Percentiles rank a stretch among this genome's conserved stretches.
These are phyloP conservation scores for Knufia fluminis DNA, from an alignment of 2,329 filamentous ascomycete genomes.

Conservation along the genomic window DNA sequence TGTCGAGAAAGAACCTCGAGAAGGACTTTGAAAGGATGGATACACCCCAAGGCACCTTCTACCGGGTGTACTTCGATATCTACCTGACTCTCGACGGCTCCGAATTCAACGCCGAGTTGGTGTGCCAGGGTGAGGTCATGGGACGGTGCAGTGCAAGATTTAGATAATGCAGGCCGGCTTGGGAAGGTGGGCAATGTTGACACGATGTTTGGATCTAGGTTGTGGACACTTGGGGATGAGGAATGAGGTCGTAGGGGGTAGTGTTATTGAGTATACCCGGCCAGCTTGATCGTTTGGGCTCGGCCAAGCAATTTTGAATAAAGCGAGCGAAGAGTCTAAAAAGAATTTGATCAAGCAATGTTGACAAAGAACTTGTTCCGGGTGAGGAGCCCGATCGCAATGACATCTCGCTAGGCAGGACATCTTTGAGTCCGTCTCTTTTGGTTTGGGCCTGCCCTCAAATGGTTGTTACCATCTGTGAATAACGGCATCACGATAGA, in stretches of 20 bases:
- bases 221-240: not conserved
- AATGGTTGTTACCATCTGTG: no score
- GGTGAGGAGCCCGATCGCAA: no score
- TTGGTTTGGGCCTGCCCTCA: no score
- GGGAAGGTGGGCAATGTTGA: not conserved
- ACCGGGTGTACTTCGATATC: constrained; percentile 60
- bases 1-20: constrained; percentile 95
- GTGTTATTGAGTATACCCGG: no score
- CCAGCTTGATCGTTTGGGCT: no score
- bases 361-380: no score
- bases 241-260: not conserved
- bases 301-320: no score
- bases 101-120: constrained; percentile 94
- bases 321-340: no score
- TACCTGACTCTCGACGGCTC: constrained; percentile 94
- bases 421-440: no score
- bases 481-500: no score
- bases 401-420: no score
- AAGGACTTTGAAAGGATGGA: constrained; percentile 99
- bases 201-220: not conserved
- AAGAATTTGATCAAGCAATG: no score
- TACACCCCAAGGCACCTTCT: constrained; percentile 92
- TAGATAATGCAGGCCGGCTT: constrained; percentile 39
- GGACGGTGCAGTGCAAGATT: constrained; percentile 90
- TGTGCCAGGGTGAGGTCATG: constrained; percentile 99